These are phyloP conservation scores for Solanum microdontum DNA, from an alignment of 257 asterid species.

Conservation along the genomic window DNA sequence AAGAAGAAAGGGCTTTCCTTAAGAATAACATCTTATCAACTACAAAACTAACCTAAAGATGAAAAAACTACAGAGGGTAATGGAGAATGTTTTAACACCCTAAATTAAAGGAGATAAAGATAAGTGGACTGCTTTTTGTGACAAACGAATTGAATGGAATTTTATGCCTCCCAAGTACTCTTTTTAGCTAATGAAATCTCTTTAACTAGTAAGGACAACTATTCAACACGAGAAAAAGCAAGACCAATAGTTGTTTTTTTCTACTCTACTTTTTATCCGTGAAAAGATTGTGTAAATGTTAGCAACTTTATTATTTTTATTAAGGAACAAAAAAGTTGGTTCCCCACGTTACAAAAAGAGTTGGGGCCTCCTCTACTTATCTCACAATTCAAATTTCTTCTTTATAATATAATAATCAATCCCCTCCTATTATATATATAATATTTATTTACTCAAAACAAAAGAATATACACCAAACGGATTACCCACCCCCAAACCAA, in stretches of 20 bases:
- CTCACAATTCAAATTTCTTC: not conserved
- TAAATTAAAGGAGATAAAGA: not conserved
- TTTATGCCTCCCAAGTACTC: not conserved
- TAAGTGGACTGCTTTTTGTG: not conserved
- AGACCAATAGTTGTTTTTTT: not conserved
- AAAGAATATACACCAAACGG: not conserved
- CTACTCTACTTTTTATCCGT: not conserved
- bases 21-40: not conserved
- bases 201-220: not conserved
- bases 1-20: not conserved
- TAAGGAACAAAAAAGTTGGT: not conserved
- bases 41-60: not conserved
- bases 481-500: not conserved
- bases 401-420: not conserved
- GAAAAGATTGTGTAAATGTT: not conserved
- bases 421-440: not conserved
- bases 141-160: not conserved
- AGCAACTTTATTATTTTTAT: not conserved
- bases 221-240: not conserved
- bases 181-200: not conserved
- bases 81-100: not conserved
- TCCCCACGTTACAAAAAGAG: not conserved
- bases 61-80: not conserved
- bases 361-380: not conserved
- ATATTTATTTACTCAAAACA: not conserved